Conservation (phyloP, 2,329 filamentous ascomycete genomes). For the Ascochyta lentis region DNA sequence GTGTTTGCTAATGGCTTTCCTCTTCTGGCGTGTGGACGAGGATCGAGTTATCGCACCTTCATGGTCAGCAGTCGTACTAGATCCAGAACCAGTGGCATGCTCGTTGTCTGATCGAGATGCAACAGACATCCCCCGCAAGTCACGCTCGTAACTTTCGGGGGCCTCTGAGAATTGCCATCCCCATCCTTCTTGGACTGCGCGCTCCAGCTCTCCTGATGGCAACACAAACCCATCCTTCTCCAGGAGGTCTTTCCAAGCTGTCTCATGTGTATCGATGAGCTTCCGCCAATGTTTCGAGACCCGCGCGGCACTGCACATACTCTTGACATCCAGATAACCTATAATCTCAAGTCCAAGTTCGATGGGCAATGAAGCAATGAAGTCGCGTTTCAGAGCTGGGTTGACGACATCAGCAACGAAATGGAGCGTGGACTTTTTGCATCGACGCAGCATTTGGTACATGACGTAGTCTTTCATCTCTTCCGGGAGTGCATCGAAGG, state of each 20-base stretch:
- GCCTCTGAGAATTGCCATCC: conserved; percentile 92
- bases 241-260: conserved; percentile 92
- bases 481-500: conserved; percentile 88
- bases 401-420: conserved; percentile 91
- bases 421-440: conserved; percentile 84
- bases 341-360: conserved; percentile 90
- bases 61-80: conserved; percentile 28
- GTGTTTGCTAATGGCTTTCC: conserved; percentile 47
- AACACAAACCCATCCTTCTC: conserved; percentile 83
- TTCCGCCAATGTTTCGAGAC: conserved; percentile 95
- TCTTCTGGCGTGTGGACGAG: conserved; percentile 47
- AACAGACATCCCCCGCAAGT: conserved; percentile 69
- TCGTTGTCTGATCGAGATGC: conserved; percentile 51
- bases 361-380: conserved; percentile 79
- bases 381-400: conserved; percentile 93
- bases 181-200: conserved; percentile 91
- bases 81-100: conserved; percentile 20
- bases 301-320: conserved; percentile 87
- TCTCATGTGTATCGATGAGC: conserved; percentile 90
- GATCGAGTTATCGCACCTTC: conserved; percentile 41
- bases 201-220: conserved; percentile 80
- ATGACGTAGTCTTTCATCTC: conserved; percentile 96
- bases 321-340: conserved; percentile 82
- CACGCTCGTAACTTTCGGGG: conserved; percentile 76
- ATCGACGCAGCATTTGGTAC: conserved; percentile 91